Conservation (phyloP, 1,284 basidiomycete species). For the Sparassis latifolia region DNA sequence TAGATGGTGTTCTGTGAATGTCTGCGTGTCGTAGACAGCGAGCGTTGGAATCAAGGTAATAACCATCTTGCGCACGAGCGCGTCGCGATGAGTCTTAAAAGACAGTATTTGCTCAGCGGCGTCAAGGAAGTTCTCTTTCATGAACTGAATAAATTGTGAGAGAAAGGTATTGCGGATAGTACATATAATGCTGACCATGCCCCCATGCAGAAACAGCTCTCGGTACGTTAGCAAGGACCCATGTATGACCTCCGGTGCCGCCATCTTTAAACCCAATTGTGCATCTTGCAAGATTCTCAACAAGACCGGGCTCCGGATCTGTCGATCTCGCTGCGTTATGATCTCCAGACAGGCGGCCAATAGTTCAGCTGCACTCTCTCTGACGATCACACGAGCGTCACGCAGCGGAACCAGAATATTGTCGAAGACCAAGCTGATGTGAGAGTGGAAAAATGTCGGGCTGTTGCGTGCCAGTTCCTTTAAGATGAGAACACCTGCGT, state of each 20-base stretch:
- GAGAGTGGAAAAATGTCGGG: constrained; percentile 80
- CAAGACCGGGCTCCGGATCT: constrained; percentile 62
- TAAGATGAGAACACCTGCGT: constrained; percentile 83
- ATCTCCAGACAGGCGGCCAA: constrained; percentile 88
- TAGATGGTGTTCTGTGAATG: constrained; percentile 84
- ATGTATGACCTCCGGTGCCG: constrained; percentile 83
- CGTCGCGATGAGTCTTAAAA: constrained; percentile 85
- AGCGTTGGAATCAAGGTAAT: constrained; percentile 91
- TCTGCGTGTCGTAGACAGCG: constrained; percentile 90
- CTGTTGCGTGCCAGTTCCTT: constrained; percentile 89
- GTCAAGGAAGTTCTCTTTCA: constrained; percentile 86
- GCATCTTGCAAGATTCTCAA: constrained; percentile 85
- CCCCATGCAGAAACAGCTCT: constrained; percentile 88
- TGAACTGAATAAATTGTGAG: constrained; percentile 54
- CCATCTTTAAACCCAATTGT: constrained; percentile 78
- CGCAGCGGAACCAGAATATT: constrained; percentile 86
- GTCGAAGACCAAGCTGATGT: constrained; percentile 83
- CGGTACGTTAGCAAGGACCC: constrained; percentile 91
- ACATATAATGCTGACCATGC: constrained; percentile 56
- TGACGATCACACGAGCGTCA: constrained; percentile 78
- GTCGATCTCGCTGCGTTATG: constrained; percentile 66
- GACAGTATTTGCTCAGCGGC: constrained; percentile 89
- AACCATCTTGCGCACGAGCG: constrained; percentile 85
- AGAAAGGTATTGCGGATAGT: not conserved
- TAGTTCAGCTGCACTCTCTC: constrained; percentile 89